Evolutionary conservation across 495 filamentous ascomycete species (phyloP).

Genomic region (Cercophora scortea): DNA sequence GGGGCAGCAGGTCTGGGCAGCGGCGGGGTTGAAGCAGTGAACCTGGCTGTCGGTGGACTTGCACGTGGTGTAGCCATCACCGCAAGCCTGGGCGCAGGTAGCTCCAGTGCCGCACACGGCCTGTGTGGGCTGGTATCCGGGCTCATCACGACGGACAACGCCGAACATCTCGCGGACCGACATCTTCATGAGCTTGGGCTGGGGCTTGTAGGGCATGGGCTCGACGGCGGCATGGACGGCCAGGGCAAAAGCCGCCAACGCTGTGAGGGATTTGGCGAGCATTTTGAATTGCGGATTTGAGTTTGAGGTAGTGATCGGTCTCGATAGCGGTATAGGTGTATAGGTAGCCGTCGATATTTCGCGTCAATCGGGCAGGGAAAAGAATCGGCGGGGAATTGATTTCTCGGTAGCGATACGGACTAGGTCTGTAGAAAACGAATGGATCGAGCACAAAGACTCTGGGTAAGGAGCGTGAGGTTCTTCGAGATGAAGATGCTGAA

Average conservation of each 20-base stretch:
- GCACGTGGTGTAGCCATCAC: constrained; percentile 34
- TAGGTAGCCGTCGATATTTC: background rate
- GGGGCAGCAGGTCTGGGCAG: constrained; percentile 38
- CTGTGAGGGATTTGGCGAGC: constrained; percentile 30
- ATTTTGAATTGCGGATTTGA: constrained; percentile 22
- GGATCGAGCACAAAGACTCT: constrained; percentile 25
- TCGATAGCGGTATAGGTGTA: background rate
- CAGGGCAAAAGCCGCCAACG: constrained; percentile 31
- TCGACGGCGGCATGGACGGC: constrained; percentile 30
- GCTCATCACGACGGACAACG: constrained; percentile 26
- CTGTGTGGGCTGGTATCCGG: constrained; percentile 36
- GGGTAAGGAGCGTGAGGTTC: constrained; percentile 19
- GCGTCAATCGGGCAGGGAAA: background rate
- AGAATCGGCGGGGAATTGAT: background rate
- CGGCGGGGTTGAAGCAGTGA: constrained; percentile 38
- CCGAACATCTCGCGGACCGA: constrained; percentile 32
- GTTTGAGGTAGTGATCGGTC: background rate
- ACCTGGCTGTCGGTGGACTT: constrained; percentile 26
- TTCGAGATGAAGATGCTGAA: constrained; percentile 8
- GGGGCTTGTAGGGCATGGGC: constrained; percentile 34
- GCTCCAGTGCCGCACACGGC: constrained; percentile 29
- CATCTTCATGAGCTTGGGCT: constrained; percentile 26
- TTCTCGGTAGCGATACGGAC: background rate
- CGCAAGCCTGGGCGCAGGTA: constrained; percentile 42
- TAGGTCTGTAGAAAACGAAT: constrained; percentile 23